Evolutionary conservation across 352 stramenopile genomes (phyloP).

Genomic region (Pythium sukuiense): DNA sequence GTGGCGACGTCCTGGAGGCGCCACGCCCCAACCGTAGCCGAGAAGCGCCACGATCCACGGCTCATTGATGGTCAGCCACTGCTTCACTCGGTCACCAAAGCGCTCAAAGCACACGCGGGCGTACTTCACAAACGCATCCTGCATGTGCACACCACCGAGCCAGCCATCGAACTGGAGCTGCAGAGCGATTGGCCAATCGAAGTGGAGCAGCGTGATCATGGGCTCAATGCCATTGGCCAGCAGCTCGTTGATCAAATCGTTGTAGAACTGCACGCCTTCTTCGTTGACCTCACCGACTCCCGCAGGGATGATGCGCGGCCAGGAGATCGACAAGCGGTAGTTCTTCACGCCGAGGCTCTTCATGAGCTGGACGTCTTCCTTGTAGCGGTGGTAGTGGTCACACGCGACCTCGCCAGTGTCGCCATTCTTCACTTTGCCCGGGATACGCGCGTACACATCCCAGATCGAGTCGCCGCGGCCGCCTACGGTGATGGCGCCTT

Average conservation of each 20-base stretch:
- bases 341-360: constrained; percentile 80
- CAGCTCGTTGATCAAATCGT: constrained; percentile 86
- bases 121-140: constrained; percentile 76
- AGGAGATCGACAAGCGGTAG: constrained; percentile 93
- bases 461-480: constrained; percentile 88
- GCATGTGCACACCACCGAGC: constrained; percentile 51
- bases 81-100: constrained; percentile 91
- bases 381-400: constrained; percentile 92
- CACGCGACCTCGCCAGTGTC: constrained; percentile 79
- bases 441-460: constrained; percentile 83
- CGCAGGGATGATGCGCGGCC: constrained; percentile 81
- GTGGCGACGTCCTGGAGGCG: constrained; percentile 65
- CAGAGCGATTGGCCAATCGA: constrained; percentile 90
- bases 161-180: constrained; percentile 60
- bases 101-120: constrained; percentile 82
- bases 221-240: constrained; percentile 73
- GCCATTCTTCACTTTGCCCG: constrained; percentile 47
- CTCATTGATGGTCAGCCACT: constrained; percentile 96
- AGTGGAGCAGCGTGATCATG: constrained; percentile 94
- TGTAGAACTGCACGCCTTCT: constrained; percentile 89
- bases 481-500: constrained; percentile 85
- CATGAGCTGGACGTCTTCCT: constrained; percentile 91
- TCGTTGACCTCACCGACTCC: constrained; percentile 62
- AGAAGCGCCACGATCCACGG: constrained; percentile 58
- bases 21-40: constrained; percentile 56